Evolutionary conservation across 768 basidiomycete species (phyloP), one percentile per base, ranked within the genome.

Genomic region (Auricularia sp.): DNA sequence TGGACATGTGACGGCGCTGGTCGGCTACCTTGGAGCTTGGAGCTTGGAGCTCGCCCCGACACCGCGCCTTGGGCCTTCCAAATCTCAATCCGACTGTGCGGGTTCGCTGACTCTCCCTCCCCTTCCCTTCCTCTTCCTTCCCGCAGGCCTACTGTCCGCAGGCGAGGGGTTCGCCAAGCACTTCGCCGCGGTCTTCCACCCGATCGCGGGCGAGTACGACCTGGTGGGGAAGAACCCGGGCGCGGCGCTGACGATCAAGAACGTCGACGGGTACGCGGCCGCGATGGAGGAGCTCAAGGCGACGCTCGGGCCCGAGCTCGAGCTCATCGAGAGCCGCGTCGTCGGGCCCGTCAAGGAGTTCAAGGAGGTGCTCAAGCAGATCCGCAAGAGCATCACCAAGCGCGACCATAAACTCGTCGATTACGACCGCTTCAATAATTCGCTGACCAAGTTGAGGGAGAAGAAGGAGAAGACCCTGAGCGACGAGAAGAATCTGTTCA

Each of bases 401-500:
- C 84, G 97, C 44, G 94, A 98, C 37, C 97, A 99, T 77, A 99
- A 99, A 90, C 81, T 98, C 65, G 79, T 89, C 33, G 97, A 99
- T 76, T 99, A 87, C 69, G 97, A 99, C 78, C 89, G 97, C 62
- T 91, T 85, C 81, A 98, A 98, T 76, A 98, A 97, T 71, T 92
- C 93, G 21, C 78, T 98, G 68, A 94, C 88, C 65, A 98, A 99
- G 76, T 80, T 98, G 65, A 82, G 97, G 65, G 96, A 99, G 75
- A 99, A 99, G 84, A 96, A 98, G 77, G 96, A 99, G 73, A 99
- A 98, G 78, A 87, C 90, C 21, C 77, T 98, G 68, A 92, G 80
- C 69, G 96, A 98, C 71, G 96, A 98, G 81, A 97, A 98, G 83
- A 92, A 95, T 72, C 72, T 96, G 67, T 97, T 96, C 85, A 97